Conservation (phyloP, 345 rosid species). For the Moringa oleifera region DNA sequence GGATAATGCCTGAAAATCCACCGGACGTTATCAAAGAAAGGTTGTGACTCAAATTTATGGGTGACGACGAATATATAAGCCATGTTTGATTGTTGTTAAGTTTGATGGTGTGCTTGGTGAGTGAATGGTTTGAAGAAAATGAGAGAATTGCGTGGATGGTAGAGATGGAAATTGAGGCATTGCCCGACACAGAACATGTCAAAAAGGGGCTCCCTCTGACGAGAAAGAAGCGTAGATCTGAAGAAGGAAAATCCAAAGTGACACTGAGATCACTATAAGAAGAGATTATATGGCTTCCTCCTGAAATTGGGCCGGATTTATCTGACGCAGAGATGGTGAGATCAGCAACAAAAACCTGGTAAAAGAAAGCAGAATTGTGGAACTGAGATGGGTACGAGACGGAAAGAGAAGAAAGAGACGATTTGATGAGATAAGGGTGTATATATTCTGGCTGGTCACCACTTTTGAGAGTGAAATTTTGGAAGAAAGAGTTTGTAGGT, state of each 20-base stretch:
- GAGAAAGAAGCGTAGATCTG: constrained; percentile 68
- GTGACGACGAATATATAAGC: constrained; percentile 72
- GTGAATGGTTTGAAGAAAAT: constrained; percentile 33
- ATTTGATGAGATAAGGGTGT: constrained; percentile 85
- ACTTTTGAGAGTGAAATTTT: constrained; percentile 74
- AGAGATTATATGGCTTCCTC: constrained; percentile 50
- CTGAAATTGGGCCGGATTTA: constrained; percentile 25
- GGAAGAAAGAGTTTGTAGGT: constrained; percentile 91
- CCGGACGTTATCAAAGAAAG: constrained; percentile 41
- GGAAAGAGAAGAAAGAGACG: constrained; percentile 54
- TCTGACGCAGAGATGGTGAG: constrained; percentile 52
- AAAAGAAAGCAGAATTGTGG: constrained; percentile 54
- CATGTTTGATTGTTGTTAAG: constrained; percentile 86
- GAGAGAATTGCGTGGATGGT: constrained; percentile 77
- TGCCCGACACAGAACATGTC: constrained; percentile 50
- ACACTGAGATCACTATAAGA: constrained; percentile 69
- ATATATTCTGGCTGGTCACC: constrained; percentile 88
- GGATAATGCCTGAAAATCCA: constrained; percentile 57
- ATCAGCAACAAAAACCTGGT: constrained; percentile 61
- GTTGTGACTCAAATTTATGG: constrained; percentile 40
- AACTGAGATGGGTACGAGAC: constrained; percentile 67
- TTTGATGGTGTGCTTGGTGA: constrained; percentile 53
- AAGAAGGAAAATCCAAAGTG: constrained; percentile 71
- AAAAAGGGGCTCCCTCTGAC: constrained; percentile 84
- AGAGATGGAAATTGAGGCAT: constrained; percentile 46